Conservation (phyloP, 1,284 basidiomycete genomes). For the Trichosporon ovoides region DNA sequence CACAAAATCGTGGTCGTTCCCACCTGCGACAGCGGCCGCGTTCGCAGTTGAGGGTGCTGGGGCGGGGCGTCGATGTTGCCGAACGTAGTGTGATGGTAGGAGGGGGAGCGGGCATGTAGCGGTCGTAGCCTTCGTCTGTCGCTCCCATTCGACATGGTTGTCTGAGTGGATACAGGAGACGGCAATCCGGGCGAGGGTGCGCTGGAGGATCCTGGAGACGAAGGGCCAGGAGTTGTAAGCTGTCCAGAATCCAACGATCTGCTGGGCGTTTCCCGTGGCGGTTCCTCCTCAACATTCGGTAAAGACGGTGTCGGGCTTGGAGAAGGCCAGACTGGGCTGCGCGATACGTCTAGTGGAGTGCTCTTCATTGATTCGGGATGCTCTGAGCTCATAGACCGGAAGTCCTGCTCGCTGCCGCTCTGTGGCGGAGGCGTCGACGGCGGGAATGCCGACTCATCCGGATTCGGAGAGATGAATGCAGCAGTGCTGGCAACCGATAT, state of each 20-base stretch:
- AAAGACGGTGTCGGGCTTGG: conserved; percentile 14
- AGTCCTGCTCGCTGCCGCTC: neutral
- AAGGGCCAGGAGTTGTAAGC: neutral
- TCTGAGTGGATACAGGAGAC: neutral
- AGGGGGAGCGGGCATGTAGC: conserved; percentile 22
- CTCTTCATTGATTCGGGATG: neutral
- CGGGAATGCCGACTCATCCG: neutral
- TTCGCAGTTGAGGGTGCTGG: conserved; percentile 28
- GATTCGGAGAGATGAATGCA: conserved; percentile 1
- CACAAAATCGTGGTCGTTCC: conserved; percentile 43
- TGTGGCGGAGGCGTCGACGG: conserved; percentile 1
- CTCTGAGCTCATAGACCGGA: neutral
- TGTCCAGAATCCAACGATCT: neutral
- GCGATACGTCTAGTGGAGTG: neutral
- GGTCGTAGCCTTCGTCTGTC: neutral
- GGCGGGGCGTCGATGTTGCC: conserved; percentile 19
- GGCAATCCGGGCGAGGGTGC: neutral
- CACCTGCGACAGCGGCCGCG: conserved; percentile 19
- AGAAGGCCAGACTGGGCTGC: neutral
- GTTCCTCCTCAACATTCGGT: conserved; percentile 17
- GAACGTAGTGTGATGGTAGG: conserved; percentile 27
- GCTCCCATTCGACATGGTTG: conserved; percentile 11
- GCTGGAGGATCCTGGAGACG: neutral
- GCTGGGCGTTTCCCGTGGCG: neutral
- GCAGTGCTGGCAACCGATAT: conserved; percentile 28